Percentiles rank a stretch among this genome's conserved stretches.
Evolutionary conservation across 2,329 filamentous ascomycete genomes (phyloP).

Genomic region (Xylariaceae sp.): DNA sequence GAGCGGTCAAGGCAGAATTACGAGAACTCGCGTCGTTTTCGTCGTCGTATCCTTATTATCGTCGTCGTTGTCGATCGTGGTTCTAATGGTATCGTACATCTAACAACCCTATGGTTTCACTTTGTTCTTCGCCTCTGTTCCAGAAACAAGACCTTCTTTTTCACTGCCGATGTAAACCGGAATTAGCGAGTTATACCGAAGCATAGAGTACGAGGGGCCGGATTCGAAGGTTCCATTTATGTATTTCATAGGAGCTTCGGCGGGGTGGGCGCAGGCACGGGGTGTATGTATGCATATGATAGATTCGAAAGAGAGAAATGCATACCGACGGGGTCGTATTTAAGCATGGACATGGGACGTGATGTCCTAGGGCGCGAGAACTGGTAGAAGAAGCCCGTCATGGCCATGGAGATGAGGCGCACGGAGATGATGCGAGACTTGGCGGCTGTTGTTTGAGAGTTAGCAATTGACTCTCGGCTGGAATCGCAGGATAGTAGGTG

Average conservation of each 20-base stretch:
- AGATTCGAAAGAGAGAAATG: background rate
- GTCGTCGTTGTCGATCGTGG: slow-evolving; percentile 5
- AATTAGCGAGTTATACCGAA: background rate
- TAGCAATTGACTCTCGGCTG: slow-evolving; percentile 2
- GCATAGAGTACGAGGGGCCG: background rate
- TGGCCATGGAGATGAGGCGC: slow-evolving; percentile 94
- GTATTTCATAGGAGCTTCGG: background rate
- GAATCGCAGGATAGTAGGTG: background rate
- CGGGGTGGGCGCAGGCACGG: too few relatives aligned
- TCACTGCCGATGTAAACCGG: slow-evolving; percentile 51
- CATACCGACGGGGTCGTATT: slow-evolving; percentile 95
- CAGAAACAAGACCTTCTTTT: slow-evolving; percentile 91
- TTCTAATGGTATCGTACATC: slow-evolving; percentile 15
- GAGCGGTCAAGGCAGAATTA: background rate
- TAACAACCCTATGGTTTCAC: slow-evolving; percentile 31
- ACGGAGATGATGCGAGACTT: slow-evolving; percentile 92
- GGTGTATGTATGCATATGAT: background rate
- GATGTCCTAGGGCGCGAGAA: slow-evolving; percentile 75
- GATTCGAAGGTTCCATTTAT: background rate
- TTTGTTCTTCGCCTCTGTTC: slow-evolving; percentile 79
- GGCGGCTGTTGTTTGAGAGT: slow-evolving; percentile 42
- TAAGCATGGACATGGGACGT: slow-evolving; percentile 89
- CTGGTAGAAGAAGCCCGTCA: slow-evolving; percentile 97
- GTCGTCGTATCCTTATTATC: background rate
- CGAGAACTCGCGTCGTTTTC: background rate